phyloP scores from a whole-genome alignment of 2,329 filamentous ascomycete species.

The Capronia coronata region DNA sequence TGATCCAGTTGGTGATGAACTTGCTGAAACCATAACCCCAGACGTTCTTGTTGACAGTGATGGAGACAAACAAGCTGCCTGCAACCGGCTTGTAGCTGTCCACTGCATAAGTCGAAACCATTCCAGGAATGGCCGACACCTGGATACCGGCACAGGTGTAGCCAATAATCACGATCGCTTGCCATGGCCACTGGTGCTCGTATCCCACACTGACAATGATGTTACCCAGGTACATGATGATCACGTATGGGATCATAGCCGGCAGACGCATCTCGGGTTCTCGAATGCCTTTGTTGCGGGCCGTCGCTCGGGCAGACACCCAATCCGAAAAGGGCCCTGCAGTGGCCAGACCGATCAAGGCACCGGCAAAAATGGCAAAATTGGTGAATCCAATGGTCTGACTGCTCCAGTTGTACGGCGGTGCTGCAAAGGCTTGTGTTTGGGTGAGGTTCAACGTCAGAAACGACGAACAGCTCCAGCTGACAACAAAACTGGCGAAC shows the following conservation, averaged over 20 bases:
- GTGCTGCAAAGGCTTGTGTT: conserved; percentile 48
- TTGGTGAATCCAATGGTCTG: conserved; percentile 40
- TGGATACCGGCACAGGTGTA: conserved; percentile 53
- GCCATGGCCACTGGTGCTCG: conserved; percentile 49
- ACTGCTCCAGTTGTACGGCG: conserved; percentile 50
- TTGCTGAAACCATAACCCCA: conserved; percentile 57
- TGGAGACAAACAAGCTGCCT: conserved; percentile 53
- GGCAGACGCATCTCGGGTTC: conserved; percentile 55
- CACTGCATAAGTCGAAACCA: conserved; percentile 53
- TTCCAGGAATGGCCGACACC: conserved; percentile 55
- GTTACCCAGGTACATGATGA: conserved; percentile 54
- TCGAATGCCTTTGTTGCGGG: conserved; percentile 49
- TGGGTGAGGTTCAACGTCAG: conserved; percentile 57
- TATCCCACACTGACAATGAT: conserved; percentile 51
- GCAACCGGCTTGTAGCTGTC: conserved; percentile 60
- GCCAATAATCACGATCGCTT: conserved; percentile 51
- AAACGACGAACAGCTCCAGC: conserved; percentile 53
- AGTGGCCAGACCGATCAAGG: conserved; percentile 49
- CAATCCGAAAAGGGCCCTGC: conserved; percentile 53
- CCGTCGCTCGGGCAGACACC: conserved; percentile 50
- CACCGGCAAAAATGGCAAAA: conserved; percentile 36
- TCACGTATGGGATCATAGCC: conserved; percentile 52
- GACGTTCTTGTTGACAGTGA: conserved; percentile 59
- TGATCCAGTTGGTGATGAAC: conserved; percentile 50
- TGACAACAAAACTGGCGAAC: conserved; percentile 56